These are phyloP conservation scores for Mortierella sp. DNA, from an alignment of 371 early-diverging fungal genomes.

Conservation along the genomic window DNA sequence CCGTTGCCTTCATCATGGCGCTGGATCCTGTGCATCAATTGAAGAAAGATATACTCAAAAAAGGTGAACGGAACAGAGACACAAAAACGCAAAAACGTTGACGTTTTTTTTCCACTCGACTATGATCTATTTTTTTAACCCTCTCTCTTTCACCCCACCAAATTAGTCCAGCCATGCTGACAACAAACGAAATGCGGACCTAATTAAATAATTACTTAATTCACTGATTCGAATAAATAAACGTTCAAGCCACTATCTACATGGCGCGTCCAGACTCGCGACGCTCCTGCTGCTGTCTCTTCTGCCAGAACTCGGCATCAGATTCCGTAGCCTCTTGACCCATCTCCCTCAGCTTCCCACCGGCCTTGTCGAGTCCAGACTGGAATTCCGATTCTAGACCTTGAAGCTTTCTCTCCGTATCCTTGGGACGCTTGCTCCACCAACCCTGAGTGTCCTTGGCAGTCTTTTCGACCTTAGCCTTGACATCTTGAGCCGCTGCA, in stretches of 20 bases:
- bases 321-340: conserved; percentile 11
- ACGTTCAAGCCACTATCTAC: background rate
- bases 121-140: no score
- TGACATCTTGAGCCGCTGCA: background rate
- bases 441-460: conserved; percentile 8
- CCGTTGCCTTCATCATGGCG: no score
- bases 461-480: conserved; percentile 5
- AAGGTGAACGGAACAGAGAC: no score
- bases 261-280: conserved; percentile 32
- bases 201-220: no score
- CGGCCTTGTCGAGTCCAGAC: conserved; percentile 25
- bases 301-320: conserved; percentile 8
- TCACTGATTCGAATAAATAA: background rate
- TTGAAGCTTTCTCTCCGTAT: conserved; percentile 3
- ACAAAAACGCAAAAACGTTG: no score
- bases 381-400: conserved; percentile 11
- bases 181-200: no score
- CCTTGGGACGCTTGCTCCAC: conserved; percentile 8
- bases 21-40: no score
- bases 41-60: no score
- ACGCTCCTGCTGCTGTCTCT: conserved; percentile 22
- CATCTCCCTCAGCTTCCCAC: conserved; percentile 13
- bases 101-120: no score
- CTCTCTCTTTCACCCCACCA: no score
- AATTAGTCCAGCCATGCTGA: no score